Base-by-base conservation (phyloP, 306 rosid genomes). In the Mucuna pruriens region DNA sequence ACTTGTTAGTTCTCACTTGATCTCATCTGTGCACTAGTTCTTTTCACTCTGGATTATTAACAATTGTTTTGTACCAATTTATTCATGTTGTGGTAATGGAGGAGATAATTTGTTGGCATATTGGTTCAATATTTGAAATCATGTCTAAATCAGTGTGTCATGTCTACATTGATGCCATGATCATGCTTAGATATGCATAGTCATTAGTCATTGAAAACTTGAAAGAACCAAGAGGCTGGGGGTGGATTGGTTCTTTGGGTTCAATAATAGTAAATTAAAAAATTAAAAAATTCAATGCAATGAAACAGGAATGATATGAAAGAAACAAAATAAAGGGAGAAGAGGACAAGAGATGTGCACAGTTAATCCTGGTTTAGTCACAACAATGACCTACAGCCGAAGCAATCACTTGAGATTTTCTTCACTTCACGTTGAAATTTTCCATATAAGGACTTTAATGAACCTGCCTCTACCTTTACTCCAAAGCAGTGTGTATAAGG, bases 171-270 rank as follows among this genome's bases (percentile, higher is more conserved):
- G 48, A 36, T 77, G 31, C 16, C 26, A 46, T 40, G 17, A 0
- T 5, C 61, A 11, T 61, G 34, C 13, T 4, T 29, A 29, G 39
- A 75, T 39, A 19, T 55, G 34, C 16, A 74, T 10, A 55, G 16
- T 22, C 39, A 57, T 29, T 74, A 42, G n/a, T 46, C 31, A 26
- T 76, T n/a, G 48, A 70, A 36, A 66, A 38, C 75, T 65, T 36
- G 54, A 20, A 44, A 44, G 49, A 44, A 44, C 49, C 4, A 10
- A 39, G 5, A 12, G 49, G 16, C 16, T 44, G 4, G 49, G 5
- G 49, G 49, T 15, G 10, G 49, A n/a, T n/a, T n/a, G n/a, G n/a
- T n/a, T n/a, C n/a, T n/a, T n/a, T n/a, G n/a, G n/a, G 4, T 10
- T 44, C 49, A 11, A 44, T 10, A 44, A 44, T 44, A 44, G 49